Percentiles rank a stretch among this genome's conserved stretches.
These are phyloP conservation scores for Malassezia obtusa DNA, from an alignment of 1,284 basidiomycete genomes.

Conservation along the genomic window DNA sequence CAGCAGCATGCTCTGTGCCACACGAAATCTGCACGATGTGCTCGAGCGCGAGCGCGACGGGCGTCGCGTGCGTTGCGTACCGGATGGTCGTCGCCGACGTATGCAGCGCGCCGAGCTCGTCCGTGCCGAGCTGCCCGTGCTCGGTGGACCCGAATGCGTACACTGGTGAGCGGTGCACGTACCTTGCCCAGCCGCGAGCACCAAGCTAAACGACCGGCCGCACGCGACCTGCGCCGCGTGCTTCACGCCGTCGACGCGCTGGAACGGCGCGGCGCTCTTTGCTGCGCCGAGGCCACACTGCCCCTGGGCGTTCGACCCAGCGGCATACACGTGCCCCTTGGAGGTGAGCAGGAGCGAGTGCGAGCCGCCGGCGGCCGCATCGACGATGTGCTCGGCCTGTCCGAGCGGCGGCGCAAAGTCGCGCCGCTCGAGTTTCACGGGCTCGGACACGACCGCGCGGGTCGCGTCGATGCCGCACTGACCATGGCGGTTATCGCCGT, in stretches of 20 bases:
- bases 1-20: constrained; percentile 75
- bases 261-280: constrained; percentile 43
- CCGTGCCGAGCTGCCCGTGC: constrained; percentile 83
- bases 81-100: neutral
- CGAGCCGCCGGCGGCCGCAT: constrained; percentile 68
- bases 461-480: constrained; percentile 42
- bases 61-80: neutral
- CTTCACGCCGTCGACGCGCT: constrained; percentile 54
- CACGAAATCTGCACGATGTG: constrained; percentile 70
- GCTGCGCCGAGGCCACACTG: constrained; percentile 51
- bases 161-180: constrained; percentile 50
- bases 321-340: constrained; percentile 70
- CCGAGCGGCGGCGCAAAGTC: constrained; percentile 49
- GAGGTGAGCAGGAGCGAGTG: constrained; percentile 76
- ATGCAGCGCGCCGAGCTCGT: constrained; percentile 48
- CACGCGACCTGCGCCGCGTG: constrained; percentile 64
- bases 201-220: constrained; percentile 71
- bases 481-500: constrained; percentile 62
- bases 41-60: constrained; percentile 29
- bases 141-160: constrained; percentile 85
- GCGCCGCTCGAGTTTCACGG: constrained; percentile 18
- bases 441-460: neutral
- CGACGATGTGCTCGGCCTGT: constrained; percentile 61
- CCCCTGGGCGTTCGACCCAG: constrained; percentile 71
- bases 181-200: constrained; percentile 66